Evolutionary conservation across 2,329 filamentous ascomycete species (phyloP), one percentile per base, ranked within the genome.

Genomic region (Penicillium sp.): DNA sequence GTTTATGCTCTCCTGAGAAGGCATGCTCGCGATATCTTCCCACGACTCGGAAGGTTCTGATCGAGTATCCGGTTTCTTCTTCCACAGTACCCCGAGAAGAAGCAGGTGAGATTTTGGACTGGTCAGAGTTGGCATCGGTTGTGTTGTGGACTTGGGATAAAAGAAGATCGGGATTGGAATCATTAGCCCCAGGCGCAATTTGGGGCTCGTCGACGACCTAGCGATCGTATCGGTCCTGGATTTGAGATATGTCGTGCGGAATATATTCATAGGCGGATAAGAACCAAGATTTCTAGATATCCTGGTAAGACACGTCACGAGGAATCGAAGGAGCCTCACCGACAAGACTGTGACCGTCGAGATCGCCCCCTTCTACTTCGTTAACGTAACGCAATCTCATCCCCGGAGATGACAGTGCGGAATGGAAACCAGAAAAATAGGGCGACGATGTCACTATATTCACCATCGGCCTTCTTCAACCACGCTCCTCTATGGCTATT

Each of bases 351-450:
- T 57, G 63, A 2, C 63, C 63, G 8, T 65, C 63, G 8, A 65
- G 49, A 25, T 55, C 57, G 29, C 37, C 37, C n/a, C 59, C 53
- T 22, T 56, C 60, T 22, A 29, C 23, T 4, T 48, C 44, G 2
- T 18, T 26, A 9, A 53, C 14, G 14, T 52, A 52, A 3, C 57
- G 50, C 31, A 57, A 46, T 2, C 57, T 58, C 11, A 33, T 42
- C 15, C 55, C 59, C 9, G 62, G 61, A 18, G 60, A 61, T 12
- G 63, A 65, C 29, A 48, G 53, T 22, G 59, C 59, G 14, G 62
- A 64, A 50, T 64, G 58, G 25, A 65, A 65, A 0, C 63, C 63
- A n/a, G 56, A 63, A 42, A 65, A 65, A 18, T 52, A 52, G 29
- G 63, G 63, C 1, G 63, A 65, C 54, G 8, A 53, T 59, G 7